phyloP scores from a whole-genome alignment of 495 filamentous ascomycete species.

The Lophiostoma macrostomum region DNA sequence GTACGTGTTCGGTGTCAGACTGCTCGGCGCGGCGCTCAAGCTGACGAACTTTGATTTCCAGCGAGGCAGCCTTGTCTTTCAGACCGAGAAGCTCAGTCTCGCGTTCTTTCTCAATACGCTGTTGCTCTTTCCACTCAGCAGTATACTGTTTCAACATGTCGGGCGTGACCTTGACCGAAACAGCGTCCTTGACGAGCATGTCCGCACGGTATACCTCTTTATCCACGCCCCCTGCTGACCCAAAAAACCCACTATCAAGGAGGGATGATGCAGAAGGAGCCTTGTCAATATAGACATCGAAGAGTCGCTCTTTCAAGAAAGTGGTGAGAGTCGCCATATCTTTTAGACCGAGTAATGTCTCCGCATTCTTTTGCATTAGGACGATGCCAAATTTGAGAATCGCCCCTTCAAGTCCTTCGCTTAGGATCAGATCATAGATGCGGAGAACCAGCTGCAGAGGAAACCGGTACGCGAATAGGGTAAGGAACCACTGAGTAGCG shows the following conservation, averaged over 20 bases:
- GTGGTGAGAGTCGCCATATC: slow-evolving; percentile 84
- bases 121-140: slow-evolving; percentile 88
- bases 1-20: slow-evolving; percentile 88
- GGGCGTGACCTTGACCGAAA: slow-evolving; percentile 77
- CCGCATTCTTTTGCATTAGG: slow-evolving; percentile 89
- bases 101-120: slow-evolving; percentile 69
- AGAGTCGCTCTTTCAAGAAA: slow-evolving; percentile 89
- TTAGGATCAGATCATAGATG: slow-evolving; percentile 94
- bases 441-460: slow-evolving; percentile 92
- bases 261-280: slow-evolving; percentile 81
- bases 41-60: slow-evolving; percentile 68
- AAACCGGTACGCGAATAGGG: slow-evolving; percentile 97
- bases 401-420: slow-evolving; percentile 84
- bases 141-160: slow-evolving; percentile 77
- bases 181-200: slow-evolving; percentile 88
- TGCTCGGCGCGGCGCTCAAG: slow-evolving; percentile 87
- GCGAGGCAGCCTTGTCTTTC: slow-evolving; percentile 58
- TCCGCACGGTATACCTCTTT: slow-evolving; percentile 96
- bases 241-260: slow-evolving; percentile 96
- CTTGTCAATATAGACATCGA: slow-evolving; percentile 95
- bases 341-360: slow-evolving; percentile 74
- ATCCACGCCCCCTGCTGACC: slow-evolving; percentile 78
- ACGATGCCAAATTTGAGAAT: slow-evolving; percentile 92
- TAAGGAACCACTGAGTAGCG: slow-evolving; percentile 98
- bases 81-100: slow-evolving; percentile 80